A percentile compares a stretch with the other conserved stretches of the same genome.
Conservation (phyloP, 2,329 filamentous ascomycete genomes). For the Ophiognomonia clavigignenti-juglandacearum region DNA sequence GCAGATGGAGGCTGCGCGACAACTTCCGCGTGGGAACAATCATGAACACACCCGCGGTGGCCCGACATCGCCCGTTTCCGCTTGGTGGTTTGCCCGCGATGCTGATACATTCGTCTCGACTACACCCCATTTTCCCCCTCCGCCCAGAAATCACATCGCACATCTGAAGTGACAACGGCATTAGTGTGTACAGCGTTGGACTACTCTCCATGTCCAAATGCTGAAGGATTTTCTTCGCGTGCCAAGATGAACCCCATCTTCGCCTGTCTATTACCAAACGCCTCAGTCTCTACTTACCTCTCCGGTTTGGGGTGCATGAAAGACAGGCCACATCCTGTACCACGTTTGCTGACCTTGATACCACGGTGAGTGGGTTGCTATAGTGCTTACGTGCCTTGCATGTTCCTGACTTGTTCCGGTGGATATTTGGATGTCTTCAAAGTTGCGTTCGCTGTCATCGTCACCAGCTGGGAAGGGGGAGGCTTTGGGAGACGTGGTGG, state of each 20-base stretch:
- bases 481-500: too few relatives aligned
- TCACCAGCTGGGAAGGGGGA: too few relatives aligned
- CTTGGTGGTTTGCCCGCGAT: background rate
- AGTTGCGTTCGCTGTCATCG: too few relatives aligned
- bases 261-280: slow-evolving; percentile 56
- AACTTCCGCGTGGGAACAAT: background rate
- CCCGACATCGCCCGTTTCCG: background rate
- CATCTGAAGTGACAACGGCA: slow-evolving; percentile 34
- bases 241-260: slow-evolving; percentile 39
- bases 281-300: slow-evolving; percentile 31
- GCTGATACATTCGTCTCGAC: background rate
- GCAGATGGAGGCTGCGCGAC: background rate
- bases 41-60: background rate
- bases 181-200: slow-evolving; percentile 57
- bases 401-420: too few relatives aligned
- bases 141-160: background rate
- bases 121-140: background rate
- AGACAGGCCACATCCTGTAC: slow-evolving; percentile 39
- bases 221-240: slow-evolving; percentile 52
- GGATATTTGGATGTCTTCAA: too few relatives aligned
- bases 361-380: background rate
- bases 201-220: slow-evolving; percentile 44
- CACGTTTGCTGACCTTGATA: background rate
- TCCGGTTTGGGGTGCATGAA: slow-evolving; percentile 50
- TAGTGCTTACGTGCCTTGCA: too few relatives aligned